phyloP scores from a whole-genome alignment of 73 alveolate species.

The Stentor coeruleus region DNA sequence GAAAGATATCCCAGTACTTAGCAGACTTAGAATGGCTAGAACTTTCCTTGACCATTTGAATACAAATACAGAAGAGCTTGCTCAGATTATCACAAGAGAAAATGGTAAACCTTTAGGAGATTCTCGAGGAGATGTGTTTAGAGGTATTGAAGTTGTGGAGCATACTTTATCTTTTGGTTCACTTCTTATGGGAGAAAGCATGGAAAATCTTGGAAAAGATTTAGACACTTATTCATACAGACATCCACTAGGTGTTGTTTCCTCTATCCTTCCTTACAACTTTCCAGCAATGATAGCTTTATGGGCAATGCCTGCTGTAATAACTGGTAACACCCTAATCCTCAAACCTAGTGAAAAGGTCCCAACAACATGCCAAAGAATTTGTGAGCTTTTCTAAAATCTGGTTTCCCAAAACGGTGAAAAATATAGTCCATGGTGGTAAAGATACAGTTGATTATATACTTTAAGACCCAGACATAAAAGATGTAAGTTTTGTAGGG shows the following conservation, averaged over 20 bases:
- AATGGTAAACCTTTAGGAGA: conserved; percentile 92
- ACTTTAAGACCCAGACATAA: conserved; percentile 78
- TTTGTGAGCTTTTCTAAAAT: conserved; percentile 65
- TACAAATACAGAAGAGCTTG: conserved; percentile 61
- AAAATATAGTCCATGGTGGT: conserved; percentile 87
- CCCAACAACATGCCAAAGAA: conserved; percentile 62
- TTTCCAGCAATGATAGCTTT: conserved; percentile 96
- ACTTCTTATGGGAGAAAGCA: conserved; percentile 41
- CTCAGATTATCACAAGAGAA: conserved; percentile 66
- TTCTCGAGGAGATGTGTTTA: conserved; percentile 93
- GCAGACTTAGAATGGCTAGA: conserved; percentile 32
- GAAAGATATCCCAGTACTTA: conserved; percentile 70
- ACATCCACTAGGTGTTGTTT: conserved; percentile 92
- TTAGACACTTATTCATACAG: conserved; percentile 89
- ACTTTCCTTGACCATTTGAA: conserved; percentile 36
- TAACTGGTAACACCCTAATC: conserved; percentile 85
- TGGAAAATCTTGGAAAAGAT: conserved; percentile 79
- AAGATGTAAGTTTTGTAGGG: conserved; percentile 92
- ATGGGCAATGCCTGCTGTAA: conserved; percentile 95
- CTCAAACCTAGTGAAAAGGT: conserved; percentile 92
- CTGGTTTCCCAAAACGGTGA: conserved; percentile 88
- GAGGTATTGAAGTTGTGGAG: conserved; percentile 90
- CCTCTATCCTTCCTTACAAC: conserved; percentile 91
- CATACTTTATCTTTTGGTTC: conserved; percentile 45
- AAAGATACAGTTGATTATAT: conserved; percentile 82